phyloP scores from a whole-genome alignment of 495 filamentous ascomycete species.

The Friedmanniomyces endolithicus region DNA sequence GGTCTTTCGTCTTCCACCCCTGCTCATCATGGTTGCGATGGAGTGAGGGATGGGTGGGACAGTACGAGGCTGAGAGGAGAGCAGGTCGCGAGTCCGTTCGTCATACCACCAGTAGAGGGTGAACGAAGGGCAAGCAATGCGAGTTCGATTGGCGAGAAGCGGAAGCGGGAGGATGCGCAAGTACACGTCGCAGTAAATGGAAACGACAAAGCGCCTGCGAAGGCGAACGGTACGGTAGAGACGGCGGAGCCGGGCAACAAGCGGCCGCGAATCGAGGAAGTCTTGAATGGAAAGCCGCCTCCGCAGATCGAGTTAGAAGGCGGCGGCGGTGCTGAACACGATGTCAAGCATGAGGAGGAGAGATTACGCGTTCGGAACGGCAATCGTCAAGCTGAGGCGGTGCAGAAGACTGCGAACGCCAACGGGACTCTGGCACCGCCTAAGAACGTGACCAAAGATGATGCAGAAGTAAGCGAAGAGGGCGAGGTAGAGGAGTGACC shows the following conservation, averaged over 20 bases:
- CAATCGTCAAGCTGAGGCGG: constrained; percentile 4
- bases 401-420: not conserved
- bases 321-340: not conserved
- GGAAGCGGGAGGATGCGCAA: constrained; percentile 11
- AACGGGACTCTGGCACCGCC: not conserved
- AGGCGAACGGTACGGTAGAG: not conserved
- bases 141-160: constrained; percentile 15
- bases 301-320: not conserved
- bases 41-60: constrained; percentile 2
- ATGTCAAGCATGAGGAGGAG: constrained; percentile 13
- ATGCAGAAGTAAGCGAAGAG: constrained; percentile 21
- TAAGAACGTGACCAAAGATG: not conserved
- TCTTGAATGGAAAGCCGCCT: not conserved
- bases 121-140: constrained; percentile 7
- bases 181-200: not conserved
- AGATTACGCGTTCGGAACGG: constrained; percentile 4
- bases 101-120: not conserved
- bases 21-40: not conserved
- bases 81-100: not conserved
- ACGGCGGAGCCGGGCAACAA: not conserved
- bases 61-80: constrained; percentile 8
- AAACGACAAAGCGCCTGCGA: not conserved
- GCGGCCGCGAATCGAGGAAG: constrained; percentile 4
- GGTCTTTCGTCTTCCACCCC: constrained; percentile 17
- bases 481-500: constrained; percentile 23